Evolutionary conservation across 768 basidiomycete species (phyloP).

Genomic region (Xerocomus potaroensis): DNA sequence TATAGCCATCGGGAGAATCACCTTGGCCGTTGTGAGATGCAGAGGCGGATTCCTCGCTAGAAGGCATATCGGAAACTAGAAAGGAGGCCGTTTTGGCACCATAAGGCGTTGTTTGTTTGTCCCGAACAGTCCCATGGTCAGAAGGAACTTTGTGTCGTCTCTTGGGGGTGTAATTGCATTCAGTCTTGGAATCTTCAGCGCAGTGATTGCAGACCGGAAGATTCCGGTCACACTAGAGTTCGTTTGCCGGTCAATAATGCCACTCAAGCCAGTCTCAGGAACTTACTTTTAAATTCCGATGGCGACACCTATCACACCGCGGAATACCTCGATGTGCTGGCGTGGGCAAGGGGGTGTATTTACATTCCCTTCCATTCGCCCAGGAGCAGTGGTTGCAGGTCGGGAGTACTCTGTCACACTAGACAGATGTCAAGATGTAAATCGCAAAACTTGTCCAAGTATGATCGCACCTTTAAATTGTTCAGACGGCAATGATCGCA

Average conservation of each 20-base stretch:
- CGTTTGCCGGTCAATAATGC: neutral
- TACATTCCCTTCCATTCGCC: slow-evolving; percentile 60
- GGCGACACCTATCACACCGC: slow-evolving; percentile 66
- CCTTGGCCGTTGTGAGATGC: slow-evolving; percentile 13
- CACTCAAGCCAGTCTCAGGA: neutral
- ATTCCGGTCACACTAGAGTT: slow-evolving; percentile 61
- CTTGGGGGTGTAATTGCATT: slow-evolving; percentile 73
- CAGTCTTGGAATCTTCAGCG: slow-evolving; percentile 43
- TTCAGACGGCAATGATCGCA: slow-evolving; percentile 70
- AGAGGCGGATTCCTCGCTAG: slow-evolving; percentile 29
- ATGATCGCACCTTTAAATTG: slow-evolving; percentile 59
- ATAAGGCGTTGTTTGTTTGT: slow-evolving; percentile 38
- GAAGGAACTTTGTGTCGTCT: slow-evolving; percentile 54
- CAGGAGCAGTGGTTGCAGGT: slow-evolving; percentile 70
- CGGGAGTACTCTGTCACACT: slow-evolving; percentile 71
- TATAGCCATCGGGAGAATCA: slow-evolving; percentile 33
- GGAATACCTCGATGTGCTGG: slow-evolving; percentile 75
- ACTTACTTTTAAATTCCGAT: slow-evolving; percentile 61
- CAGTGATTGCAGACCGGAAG: slow-evolving; percentile 71
- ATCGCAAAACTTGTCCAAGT: neutral
- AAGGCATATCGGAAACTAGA: slow-evolving; percentile 38
- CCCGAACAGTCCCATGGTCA: slow-evolving; percentile 36
- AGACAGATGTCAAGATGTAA: slow-evolving; percentile 11
- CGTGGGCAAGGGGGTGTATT: slow-evolving; percentile 69
- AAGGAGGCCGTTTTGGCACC: slow-evolving; percentile 47